These are phyloP conservation scores for Ganoderma lingzhi DNA, from an alignment of 1,284 basidiomycete genomes.

Conservation along the genomic window DNA sequence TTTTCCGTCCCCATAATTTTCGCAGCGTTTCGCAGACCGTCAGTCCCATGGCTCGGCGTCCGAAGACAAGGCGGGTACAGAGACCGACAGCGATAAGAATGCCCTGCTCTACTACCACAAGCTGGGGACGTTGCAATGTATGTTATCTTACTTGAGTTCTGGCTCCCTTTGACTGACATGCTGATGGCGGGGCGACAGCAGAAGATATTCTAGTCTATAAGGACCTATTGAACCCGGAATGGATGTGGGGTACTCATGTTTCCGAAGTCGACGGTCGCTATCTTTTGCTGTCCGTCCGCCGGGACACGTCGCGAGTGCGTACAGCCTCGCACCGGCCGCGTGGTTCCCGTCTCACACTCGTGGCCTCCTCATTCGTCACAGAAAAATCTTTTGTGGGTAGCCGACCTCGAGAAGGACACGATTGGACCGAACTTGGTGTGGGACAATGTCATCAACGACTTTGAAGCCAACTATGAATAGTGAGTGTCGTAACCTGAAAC, in stretches of 20 bases:
- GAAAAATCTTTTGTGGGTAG: slow-evolving; percentile 82
- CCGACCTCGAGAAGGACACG: slow-evolving; percentile 64
- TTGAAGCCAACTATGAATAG: slow-evolving; percentile 69
- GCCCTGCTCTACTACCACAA: slow-evolving; percentile 82
- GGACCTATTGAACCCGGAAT: slow-evolving; percentile 69
- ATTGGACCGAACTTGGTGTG: slow-evolving; percentile 74
- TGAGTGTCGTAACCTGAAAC: slow-evolving; percentile 45
- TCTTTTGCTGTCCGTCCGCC: slow-evolving; percentile 60
- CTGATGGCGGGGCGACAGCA: slow-evolving; percentile 46
- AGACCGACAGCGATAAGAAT: slow-evolving; percentile 71
- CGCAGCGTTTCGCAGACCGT: slow-evolving; percentile 65
- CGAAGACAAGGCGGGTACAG: slow-evolving; percentile 66
- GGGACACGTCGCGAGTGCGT: slow-evolving; percentile 72
- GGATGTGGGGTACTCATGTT: slow-evolving; percentile 67
- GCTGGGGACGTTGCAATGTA: slow-evolving; percentile 75
- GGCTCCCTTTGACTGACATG: not conserved
- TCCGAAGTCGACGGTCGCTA: slow-evolving; percentile 73
- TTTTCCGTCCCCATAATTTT: not conserved
- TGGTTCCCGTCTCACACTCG: slow-evolving; percentile 10
- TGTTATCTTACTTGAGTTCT: slow-evolving; percentile 28
- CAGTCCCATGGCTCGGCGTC: slow-evolving; percentile 56
- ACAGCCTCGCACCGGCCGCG: not conserved
- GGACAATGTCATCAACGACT: slow-evolving; percentile 73
- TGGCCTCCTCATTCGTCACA: slow-evolving; percentile 37
- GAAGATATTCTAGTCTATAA: slow-evolving; percentile 75